Percentiles rank a stretch among this genome's conserved stretches.
These are phyloP conservation scores for Puccinellia tenuiflora DNA, from an alignment of 176 grass and related monocot species.

Conservation along the genomic window DNA sequence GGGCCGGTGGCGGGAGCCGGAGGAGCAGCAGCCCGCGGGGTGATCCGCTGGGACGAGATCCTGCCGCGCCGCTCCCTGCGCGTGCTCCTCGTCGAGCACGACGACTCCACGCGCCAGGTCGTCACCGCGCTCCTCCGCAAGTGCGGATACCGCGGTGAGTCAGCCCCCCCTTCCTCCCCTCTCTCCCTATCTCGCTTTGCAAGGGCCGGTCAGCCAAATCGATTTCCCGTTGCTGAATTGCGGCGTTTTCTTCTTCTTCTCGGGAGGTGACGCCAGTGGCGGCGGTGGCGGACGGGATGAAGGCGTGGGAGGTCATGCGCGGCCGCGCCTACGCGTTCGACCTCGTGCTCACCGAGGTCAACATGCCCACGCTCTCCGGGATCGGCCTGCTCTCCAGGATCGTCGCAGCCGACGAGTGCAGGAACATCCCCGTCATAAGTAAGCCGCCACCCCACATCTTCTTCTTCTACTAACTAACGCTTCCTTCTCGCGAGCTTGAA, in stretches of 20 bases:
- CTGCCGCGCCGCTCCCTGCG: slow-evolving; percentile 71
- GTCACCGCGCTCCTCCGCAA: slow-evolving; percentile 95
- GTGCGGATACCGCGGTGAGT: slow-evolving; percentile 82
- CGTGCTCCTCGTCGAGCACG: slow-evolving; percentile 93
- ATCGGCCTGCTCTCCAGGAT: slow-evolving; percentile 83
- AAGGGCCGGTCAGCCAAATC: background rate
- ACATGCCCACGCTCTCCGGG: slow-evolving; percentile 85
- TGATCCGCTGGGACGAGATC: slow-evolving; percentile 73
- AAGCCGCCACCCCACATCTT: background rate
- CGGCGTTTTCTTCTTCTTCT: background rate
- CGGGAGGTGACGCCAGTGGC: slow-evolving; percentile 46
- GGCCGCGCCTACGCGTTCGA: slow-evolving; percentile 64
- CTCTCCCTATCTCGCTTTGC: too few relatives aligned
- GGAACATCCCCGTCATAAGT: slow-evolving; percentile 95
- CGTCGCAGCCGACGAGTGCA: slow-evolving; percentile 69
- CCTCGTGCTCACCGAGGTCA: slow-evolving; percentile 92
- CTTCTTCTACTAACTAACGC: background rate
- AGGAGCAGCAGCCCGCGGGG: background rate
- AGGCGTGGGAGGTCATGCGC: slow-evolving; percentile 89
- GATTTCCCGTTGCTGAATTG: background rate
- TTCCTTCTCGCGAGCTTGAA: background rate
- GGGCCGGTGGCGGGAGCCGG: background rate
- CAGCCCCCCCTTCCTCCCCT: too few relatives aligned
- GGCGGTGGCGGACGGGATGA: slow-evolving; percentile 71
- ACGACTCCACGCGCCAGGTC: slow-evolving; percentile 88